These are phyloP conservation scores for Phaeoacremonium minimum DNA, from an alignment of 2,329 filamentous ascomycete species.

Conservation along the genomic window DNA sequence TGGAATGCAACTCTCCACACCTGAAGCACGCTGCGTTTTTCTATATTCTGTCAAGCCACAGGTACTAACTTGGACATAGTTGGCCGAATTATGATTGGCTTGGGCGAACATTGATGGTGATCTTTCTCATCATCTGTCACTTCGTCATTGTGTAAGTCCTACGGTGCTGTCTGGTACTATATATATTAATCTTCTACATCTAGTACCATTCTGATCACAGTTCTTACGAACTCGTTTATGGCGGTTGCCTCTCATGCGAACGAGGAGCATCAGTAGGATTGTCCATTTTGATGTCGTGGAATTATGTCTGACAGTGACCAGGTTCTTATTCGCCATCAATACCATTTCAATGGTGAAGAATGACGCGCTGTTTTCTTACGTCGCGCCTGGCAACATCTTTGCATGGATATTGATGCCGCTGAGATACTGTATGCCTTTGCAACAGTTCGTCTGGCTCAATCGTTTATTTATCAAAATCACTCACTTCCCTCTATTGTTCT, in stretches of 20 bases:
- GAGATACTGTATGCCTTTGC: slow-evolving; percentile 74
- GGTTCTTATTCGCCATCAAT: slow-evolving; percentile 90
- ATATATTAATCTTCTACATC: too few species aligned
- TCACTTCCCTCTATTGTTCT: slow-evolving; percentile 81
- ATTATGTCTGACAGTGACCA: slow-evolving; percentile 18
- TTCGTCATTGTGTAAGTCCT: slow-evolving; percentile 73
- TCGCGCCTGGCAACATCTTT: slow-evolving; percentile 86
- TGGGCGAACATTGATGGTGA: slow-evolving; percentile 68
- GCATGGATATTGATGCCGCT: slow-evolving; percentile 85
- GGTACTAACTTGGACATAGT: slow-evolving; percentile 21
- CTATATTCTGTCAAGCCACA: neutral
- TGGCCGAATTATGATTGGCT: slow-evolving; percentile 74
- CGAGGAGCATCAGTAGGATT: slow-evolving; percentile 71
- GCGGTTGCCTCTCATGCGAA: slow-evolving; percentile 88
- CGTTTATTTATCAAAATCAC: slow-evolving; percentile 88
- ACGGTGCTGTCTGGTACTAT: too few species aligned
- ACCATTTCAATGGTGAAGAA: slow-evolving; percentile 98
- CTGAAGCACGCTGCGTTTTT: neutral
- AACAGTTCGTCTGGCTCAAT: slow-evolving; percentile 79
- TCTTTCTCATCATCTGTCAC: slow-evolving; percentile 92
- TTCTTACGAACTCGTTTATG: slow-evolving; percentile 97
- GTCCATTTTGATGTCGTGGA: neutral
- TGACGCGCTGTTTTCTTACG: slow-evolving; percentile 91
- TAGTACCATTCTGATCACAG: slow-evolving; percentile 85
- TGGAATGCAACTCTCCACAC: neutral